A percentile compares a stretch with the other conserved stretches of the same genome.
These are phyloP conservation scores for Fusarium solani-melongenae DNA, from an alignment of 2,329 filamentous ascomycete species.

Conservation along the genomic window DNA sequence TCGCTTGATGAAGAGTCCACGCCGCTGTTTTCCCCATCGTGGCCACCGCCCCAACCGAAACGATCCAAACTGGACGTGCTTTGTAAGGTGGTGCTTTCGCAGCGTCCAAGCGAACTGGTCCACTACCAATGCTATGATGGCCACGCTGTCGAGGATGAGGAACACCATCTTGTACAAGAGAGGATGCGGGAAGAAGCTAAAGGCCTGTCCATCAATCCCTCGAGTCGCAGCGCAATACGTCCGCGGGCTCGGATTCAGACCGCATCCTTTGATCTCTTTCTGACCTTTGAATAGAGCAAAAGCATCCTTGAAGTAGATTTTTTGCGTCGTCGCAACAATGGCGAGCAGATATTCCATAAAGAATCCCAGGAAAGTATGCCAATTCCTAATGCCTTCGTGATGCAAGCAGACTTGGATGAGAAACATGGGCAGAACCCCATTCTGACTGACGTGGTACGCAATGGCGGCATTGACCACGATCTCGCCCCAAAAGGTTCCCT, in stretches of 20 bases:
- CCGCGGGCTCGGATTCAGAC: slow-evolving; percentile 51
- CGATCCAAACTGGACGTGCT: slow-evolving; percentile 45
- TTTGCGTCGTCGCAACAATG: slow-evolving; percentile 51
- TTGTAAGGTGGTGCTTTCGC: slow-evolving; percentile 48
- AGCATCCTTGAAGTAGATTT: slow-evolving; percentile 48
- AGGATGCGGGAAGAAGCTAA: slow-evolving; percentile 53
- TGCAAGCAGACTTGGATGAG: slow-evolving; percentile 52
- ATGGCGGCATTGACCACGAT: slow-evolving; percentile 52
- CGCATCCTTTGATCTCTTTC: slow-evolving; percentile 47
- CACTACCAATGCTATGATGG: slow-evolving; percentile 48
- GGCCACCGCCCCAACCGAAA: slow-evolving; percentile 49
- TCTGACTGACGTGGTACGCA: slow-evolving; percentile 52
- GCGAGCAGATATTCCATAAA: slow-evolving; percentile 52
- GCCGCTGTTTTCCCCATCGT: slow-evolving; percentile 40
- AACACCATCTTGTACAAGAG: slow-evolving; percentile 53
- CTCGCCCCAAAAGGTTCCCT: slow-evolving; percentile 54
- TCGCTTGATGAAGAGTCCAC: slow-evolving; percentile 44
- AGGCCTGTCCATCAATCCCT: slow-evolving; percentile 47
- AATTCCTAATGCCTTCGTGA: slow-evolving; percentile 53
- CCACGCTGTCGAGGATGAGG: slow-evolving; percentile 49
- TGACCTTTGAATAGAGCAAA: slow-evolving; percentile 50
- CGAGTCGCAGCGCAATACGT: slow-evolving; percentile 52
- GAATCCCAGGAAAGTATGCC: slow-evolving; percentile 55
- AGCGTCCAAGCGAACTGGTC: slow-evolving; percentile 53
- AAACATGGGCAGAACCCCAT: slow-evolving; percentile 53